Base-by-base conservation (phyloP, 2,329 filamentous ascomycete species). In the Gliomastix tumulicola region DNA sequence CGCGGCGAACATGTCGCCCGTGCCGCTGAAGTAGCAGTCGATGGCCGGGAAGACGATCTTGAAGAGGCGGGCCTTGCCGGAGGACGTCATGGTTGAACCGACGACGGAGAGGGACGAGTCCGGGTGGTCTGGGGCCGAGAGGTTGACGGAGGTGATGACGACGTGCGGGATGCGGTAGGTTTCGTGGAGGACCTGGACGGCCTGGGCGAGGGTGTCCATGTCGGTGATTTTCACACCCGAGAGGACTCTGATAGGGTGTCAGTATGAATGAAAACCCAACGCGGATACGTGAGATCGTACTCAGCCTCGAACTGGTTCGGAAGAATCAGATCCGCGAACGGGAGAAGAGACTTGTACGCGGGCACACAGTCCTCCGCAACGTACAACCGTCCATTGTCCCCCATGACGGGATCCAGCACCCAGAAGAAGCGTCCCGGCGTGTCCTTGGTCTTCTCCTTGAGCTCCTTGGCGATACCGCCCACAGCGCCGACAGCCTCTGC, bases 291-390 rank as follows among this genome's bases (percentile, higher is more conserved):
- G n/a, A 28, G 12, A 28, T 63, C 80, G 48, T 67, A 94, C 87
- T 98, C 90, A 30, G 89, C 88, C 66, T 98, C 92, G 48, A 96
- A 98, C 50, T 97, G 90, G 56, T 98, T 98, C 5, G 92, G 92
- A 13, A 97, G 65, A 38, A 98, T 94, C 47, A 98, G 60, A 59
- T 98, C 92, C 3, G 92, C 90, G 49, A 90, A 74, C 23, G 72
- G 72, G 17, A 97, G 68, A 39, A 95, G 69, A 18, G 69, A 69
- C 62, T 88, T 90, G 60, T 97, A 98, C 12, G 85, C 88, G 0
- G 89, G 89, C 13, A 97, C 85, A 4, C 94, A 88, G 45, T 94
- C 88, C 49, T 90, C 82, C 6, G 83, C 85, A 7, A 98, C 90
- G 54, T 98, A 98, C 11, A 98, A 70, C 47, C 76, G 79, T 34